A percentile compares a stretch with the other conserved stretches of the same genome.
Conservation (phyloP, 75 land plant genomes). For the Azolla pinnata region DNA sequence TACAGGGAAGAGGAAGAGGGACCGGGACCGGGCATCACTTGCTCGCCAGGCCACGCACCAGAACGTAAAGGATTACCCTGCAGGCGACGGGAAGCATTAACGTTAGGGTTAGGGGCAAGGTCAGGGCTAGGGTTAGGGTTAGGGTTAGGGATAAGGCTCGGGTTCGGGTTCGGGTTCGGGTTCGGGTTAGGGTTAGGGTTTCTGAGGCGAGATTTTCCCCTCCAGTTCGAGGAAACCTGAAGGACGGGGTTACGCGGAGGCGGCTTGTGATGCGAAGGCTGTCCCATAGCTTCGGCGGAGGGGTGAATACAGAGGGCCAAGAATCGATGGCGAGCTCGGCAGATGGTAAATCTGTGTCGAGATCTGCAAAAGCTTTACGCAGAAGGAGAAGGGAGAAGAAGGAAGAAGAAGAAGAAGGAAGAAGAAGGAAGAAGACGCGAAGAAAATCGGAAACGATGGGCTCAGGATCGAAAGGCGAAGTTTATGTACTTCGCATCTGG, state of each 20-base stretch:
- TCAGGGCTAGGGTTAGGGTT: background rate
- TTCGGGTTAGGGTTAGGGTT: background rate
- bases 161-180: constrained; percentile 5
- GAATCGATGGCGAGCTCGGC: constrained; percentile 12
- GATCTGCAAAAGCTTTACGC: too few species aligned
- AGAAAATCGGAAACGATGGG: too few species aligned
- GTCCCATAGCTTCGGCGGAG: constrained; percentile 4
- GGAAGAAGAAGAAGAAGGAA: too few species aligned
- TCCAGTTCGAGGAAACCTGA: background rate
- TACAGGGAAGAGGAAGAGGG: constrained; percentile 18
- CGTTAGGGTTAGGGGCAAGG: background rate
- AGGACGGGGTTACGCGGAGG: background rate
- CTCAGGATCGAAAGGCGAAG: too few species aligned
- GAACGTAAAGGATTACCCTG: too few species aligned
- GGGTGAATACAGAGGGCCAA: too few species aligned
- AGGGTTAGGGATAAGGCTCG: too few species aligned
- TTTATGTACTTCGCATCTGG: too few species aligned
- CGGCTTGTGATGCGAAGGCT: background rate
- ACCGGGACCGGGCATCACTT: background rate
- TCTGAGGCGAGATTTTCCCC: background rate
- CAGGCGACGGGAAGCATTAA: background rate
- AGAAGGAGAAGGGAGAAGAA: too few species aligned
- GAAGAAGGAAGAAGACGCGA: too few species aligned
- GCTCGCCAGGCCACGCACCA: too few species aligned
- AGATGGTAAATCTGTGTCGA: constrained; percentile 21